Base-by-base conservation (phyloP, 345 rosid species). In the Gossypium australe region DNA sequence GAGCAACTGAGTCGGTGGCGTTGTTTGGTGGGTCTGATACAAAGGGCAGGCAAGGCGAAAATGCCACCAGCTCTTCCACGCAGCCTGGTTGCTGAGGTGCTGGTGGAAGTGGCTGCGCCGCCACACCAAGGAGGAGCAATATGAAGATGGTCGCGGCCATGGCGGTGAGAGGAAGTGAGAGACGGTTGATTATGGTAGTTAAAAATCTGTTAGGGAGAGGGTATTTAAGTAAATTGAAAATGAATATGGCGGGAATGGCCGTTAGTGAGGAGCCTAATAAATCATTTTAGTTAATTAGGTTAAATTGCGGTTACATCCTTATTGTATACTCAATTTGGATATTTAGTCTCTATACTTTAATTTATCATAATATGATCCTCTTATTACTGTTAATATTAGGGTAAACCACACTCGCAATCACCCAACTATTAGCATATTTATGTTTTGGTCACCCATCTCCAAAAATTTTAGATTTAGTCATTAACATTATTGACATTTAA, bases 1-100 rank as follows among this genome's bases (percentile, higher is more conserved):
- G 66, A 70, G 85, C 57, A 56, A 76, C 83, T 3, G 76, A 53
- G 66, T 76, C 76, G 9, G 90, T 81, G 6, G 82, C 14, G 81
- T 86, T 84, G 86, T 90, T 90, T 1, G 95, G 97, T 65, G 87
- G 83, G 68, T 77, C 70, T 0, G 93, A 87, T 75, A 90, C 88
- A 84, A 84, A 90, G 43, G 90, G 80, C 56, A 90, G 87, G 81
- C 98, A 94, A 14, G 96, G 89, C 20, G 97, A 90, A 78, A 94
- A 84, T 64, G 87, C 87, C 62, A 90, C 87, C 53, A 94, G 86
- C 78, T 84, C 82, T 8, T 78, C 74, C 66, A 83, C 74, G 82
- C 97, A 94, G 7, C 79, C 78, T 0, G 75, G 74, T n/a, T 82
- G 78, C 4, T 79, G 70, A 1, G 83, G 75, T 4, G 82, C 82